These are phyloP conservation scores for Anthracocystis setariae DNA, from an alignment of 1,284 basidiomycete genomes.

Conservation along the genomic window DNA sequence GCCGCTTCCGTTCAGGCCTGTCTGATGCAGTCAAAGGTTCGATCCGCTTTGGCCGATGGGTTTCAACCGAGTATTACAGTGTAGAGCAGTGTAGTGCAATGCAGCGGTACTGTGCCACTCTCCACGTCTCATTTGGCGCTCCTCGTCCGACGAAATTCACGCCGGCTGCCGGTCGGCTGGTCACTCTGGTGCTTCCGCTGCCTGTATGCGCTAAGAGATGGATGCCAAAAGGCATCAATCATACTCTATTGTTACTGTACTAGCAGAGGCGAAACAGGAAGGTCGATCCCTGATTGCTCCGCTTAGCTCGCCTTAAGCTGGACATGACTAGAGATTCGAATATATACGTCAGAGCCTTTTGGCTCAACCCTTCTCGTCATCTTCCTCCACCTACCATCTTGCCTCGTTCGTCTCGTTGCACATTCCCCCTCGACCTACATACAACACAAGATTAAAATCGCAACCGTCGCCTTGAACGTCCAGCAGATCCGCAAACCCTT, in stretches of 20 bases:
- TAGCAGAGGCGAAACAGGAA: no score
- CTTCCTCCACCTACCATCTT: constrained; percentile 2
- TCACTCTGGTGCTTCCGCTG: neutral
- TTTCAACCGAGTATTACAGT: no score
- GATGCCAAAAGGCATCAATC: no score
- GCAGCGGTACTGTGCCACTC: constrained; percentile 10
- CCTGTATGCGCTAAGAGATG: neutral
- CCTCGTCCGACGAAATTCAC: constrained; percentile 15
- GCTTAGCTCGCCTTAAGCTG: constrained; percentile 2
- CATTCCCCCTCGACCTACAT: neutral
- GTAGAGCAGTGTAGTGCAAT: no score
- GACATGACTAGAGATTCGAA: constrained; percentile 5
- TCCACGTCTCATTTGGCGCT: constrained; percentile 1
- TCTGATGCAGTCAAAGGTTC: neutral
- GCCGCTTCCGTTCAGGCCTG: neutral
- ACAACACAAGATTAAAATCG: neutral
- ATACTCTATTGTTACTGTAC: no score
- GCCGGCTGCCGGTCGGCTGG: constrained; percentile 3
- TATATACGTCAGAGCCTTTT: constrained; percentile 10
- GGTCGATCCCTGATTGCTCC: constrained; percentile 20
- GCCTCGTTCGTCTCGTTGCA: neutral
- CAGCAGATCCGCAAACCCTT: no score
- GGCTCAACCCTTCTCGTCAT: neutral
- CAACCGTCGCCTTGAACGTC: neutral
- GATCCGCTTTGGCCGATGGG: constrained; percentile 12